These are phyloP conservation scores for Trichomonas vaginalis DNA, from an alignment of 208 protist species.

Conservation along the genomic window DNA sequence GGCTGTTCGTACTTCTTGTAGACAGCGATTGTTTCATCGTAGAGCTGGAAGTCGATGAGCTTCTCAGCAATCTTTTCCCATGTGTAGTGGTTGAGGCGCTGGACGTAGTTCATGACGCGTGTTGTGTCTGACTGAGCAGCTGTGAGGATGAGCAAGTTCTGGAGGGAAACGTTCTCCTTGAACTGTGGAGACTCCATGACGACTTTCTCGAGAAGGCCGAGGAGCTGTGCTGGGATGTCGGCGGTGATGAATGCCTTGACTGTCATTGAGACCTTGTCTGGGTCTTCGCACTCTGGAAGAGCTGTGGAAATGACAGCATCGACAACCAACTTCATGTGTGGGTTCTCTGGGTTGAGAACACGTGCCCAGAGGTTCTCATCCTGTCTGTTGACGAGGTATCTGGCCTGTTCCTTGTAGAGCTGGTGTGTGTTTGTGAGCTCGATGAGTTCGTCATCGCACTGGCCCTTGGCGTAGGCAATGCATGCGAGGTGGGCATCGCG, in stretches of 20 bases:
- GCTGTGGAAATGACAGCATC: conserved; percentile 93
- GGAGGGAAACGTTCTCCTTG: conserved; percentile 85
- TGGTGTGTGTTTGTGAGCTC: conserved; percentile 79
- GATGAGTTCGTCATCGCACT: conserved; percentile 86
- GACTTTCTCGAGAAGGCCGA: conserved; percentile 97
- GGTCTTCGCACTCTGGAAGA: conserved; percentile 78
- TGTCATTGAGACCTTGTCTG: conserved; percentile 87
- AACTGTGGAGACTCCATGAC: conserved; percentile 86
- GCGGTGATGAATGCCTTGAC: conserved; percentile 97
- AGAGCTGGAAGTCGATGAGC: conserved; percentile 61
- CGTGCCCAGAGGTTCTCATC: conserved; percentile 83
- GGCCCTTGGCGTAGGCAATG: conserved; percentile 43
- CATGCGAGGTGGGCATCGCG: conserved; percentile 1
- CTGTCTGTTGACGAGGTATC: conserved; percentile 89
- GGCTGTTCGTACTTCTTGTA: conserved; percentile 92
- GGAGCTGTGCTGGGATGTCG: conserved; percentile 92
- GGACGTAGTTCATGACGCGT: conserved; percentile 94
- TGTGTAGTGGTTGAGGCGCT: conserved; percentile 93
- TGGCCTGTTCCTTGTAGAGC: conserved; percentile 77
- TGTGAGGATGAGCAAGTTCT: conserved; percentile 99
- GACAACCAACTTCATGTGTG: conserved; percentile 67
- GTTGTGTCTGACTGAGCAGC: conserved; percentile 75
- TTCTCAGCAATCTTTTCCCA: conserved; percentile 81
- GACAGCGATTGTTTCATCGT: conserved; percentile 93
- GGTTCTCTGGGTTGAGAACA: conserved; percentile 73